Conservation (phyloP, 2,329 filamentous ascomycete species). For the Nothophaeocryptopus gaeumannii region DNA sequence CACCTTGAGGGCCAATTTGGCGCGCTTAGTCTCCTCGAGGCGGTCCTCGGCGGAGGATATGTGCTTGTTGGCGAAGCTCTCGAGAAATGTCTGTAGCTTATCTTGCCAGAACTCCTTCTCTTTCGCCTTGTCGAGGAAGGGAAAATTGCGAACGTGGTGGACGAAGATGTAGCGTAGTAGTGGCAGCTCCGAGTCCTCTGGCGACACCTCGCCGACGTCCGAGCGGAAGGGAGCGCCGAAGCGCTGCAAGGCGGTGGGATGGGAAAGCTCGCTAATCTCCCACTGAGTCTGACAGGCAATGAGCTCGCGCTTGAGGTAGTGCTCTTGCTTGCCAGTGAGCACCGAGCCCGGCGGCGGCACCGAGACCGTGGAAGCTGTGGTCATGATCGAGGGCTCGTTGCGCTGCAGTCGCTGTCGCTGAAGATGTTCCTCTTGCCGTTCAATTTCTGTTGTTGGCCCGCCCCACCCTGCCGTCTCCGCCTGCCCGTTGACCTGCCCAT, state of each 20-base stretch:
- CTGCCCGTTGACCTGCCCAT: background rate
- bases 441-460: no score
- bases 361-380: constrained; percentile 41
- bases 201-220: constrained; percentile 86
- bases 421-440: constrained; percentile 9
- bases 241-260: constrained; percentile 86
- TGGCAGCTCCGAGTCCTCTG: constrained; percentile 88
- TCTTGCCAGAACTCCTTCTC: constrained; percentile 99
- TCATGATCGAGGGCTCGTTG: constrained; percentile 26
- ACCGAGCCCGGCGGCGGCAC: constrained; percentile 56
- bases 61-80: constrained; percentile 94
- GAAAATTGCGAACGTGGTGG: constrained; percentile 95
- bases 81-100: constrained; percentile 91
- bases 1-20: constrained; percentile 87
- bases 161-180: constrained; percentile 96
- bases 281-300: constrained; percentile 82
- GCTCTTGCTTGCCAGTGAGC: constrained; percentile 94
- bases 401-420: constrained; percentile 25
- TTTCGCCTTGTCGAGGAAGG: constrained; percentile 90
- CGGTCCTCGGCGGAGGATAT: constrained; percentile 97
- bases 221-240: constrained; percentile 96
- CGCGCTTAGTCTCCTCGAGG: constrained; percentile 90
- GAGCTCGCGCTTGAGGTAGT: constrained; percentile 96
- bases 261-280: constrained; percentile 91
- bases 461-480: constrained; percentile 7